These are phyloP conservation scores for Blastobotrys ciferrii DNA, from an alignment of 1,139 yeast genomes.

Conservation along the genomic window DNA sequence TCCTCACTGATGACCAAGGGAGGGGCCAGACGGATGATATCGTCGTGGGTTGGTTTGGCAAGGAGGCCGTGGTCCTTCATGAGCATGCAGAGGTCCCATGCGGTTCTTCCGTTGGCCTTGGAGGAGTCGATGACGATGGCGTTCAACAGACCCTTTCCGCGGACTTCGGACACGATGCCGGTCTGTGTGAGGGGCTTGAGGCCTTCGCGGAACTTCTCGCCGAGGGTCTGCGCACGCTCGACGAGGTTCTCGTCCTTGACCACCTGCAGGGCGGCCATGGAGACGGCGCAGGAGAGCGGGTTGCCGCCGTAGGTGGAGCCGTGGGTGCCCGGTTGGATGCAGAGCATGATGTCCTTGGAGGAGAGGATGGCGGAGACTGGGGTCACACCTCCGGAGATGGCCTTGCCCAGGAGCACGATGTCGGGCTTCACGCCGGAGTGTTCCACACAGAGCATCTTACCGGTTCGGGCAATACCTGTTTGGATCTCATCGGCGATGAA, in stretches of 20 bases:
- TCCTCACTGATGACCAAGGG: conserved; percentile 89
- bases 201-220: conserved; percentile 66
- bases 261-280: conserved; percentile 91
- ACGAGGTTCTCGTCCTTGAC: conserved; percentile 84
- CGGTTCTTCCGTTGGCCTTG: conserved; percentile 84
- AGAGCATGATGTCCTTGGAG: conserved; percentile 82
- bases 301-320: conserved; percentile 99
- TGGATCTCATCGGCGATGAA: conserved; percentile 96
- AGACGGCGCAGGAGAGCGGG: conserved; percentile 91
- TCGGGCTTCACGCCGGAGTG: conserved; percentile 86
- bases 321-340: conserved; percentile 93
- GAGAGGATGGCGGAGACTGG: conserved; percentile 92
- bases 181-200: conserved; percentile 60
- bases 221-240: conserved; percentile 71
- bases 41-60: conserved; percentile 97
- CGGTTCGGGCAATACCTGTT: conserved; percentile 97
- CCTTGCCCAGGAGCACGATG: conserved; percentile 85
- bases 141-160: conserved; percentile 87
- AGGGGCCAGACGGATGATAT: conserved; percentile 93
- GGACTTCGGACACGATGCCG: conserved; percentile 76
- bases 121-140: conserved; percentile 89
- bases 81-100: conserved; percentile 92
- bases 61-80: conserved; percentile 87
- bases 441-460: conserved; percentile 87
- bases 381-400: conserved; percentile 90